These are phyloP conservation scores for Cercospora sesami DNA, from an alignment of 2,329 filamentous ascomycete species.

Conservation along the genomic window DNA sequence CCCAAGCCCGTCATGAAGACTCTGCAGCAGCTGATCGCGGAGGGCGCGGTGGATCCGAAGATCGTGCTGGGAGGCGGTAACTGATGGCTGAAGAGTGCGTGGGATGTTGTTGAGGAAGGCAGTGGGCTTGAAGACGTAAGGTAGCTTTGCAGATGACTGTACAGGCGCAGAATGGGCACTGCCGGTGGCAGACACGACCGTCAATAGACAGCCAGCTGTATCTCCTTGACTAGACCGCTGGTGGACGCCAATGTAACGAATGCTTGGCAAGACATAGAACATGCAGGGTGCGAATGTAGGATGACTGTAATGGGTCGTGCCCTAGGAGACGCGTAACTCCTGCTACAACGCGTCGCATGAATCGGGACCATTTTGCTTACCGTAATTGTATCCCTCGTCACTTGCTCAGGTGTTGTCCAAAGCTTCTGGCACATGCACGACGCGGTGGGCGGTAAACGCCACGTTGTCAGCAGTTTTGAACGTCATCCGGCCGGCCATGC, in stretches of 20 bases:
- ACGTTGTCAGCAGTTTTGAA: conserved; percentile 6
- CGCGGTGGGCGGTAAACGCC: neutral
- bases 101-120: neutral
- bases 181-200: neutral
- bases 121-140: neutral
- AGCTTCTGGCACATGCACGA: conserved; percentile 6
- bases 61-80: conserved; percentile 18
- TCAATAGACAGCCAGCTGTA: neutral
- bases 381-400: neutral
- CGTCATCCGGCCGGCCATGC: conserved; percentile 6
- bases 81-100: neutral
- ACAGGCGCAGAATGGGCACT: neutral
- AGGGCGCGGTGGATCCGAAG: conserved; percentile 18
- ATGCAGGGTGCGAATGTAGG: neutral
- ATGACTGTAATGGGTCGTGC: conserved; percentile 6
- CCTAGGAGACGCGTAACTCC: neutral
- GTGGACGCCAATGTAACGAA: neutral
- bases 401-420: conserved; percentile 1
- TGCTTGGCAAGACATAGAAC: neutral
- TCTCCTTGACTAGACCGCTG: neutral
- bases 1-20: conserved; percentile 14
- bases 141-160: neutral
- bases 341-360: neutral
- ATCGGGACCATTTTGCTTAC: neutral
- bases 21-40: conserved; percentile 15